These are phyloP conservation scores for Solanum chiquidenum DNA, from an alignment of 257 asterid genomes.

Conservation along the genomic window DNA sequence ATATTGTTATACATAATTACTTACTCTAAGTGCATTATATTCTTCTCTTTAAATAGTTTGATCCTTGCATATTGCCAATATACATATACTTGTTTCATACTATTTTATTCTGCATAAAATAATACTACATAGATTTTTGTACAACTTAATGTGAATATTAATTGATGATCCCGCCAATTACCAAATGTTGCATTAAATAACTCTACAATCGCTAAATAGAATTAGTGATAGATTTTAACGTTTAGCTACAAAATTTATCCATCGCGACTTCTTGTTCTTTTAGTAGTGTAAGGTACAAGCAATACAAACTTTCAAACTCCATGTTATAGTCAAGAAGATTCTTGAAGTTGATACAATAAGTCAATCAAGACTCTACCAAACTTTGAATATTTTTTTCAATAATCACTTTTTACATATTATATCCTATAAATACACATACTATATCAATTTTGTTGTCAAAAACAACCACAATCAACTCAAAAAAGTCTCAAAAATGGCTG, in stretches of 20 bases:
- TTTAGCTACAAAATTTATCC: not conserved
- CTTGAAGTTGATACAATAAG: conserved; percentile 10
- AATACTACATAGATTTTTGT: not conserved
- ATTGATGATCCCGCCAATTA: not conserved
- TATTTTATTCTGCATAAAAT: not conserved
- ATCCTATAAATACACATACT: not conserved
- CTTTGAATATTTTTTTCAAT: conserved; percentile 12
- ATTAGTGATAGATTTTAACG: not conserved
- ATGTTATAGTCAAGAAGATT: conserved; percentile 10
- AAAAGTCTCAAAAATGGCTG: conserved; percentile 12
- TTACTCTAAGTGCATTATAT: not conserved
- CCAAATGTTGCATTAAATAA: not conserved
- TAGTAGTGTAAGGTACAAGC: not conserved
- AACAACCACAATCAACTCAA: not conserved
- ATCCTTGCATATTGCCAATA: not conserved
- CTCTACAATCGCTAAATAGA: not conserved
- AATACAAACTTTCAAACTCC: not conserved
- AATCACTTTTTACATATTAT: not conserved
- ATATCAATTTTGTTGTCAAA: conserved; percentile 11
- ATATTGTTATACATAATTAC: not conserved
- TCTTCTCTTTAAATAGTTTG: not conserved
- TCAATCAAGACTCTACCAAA: conserved; percentile 32
- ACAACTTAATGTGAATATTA: not conserved
- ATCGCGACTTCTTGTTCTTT: not conserved
- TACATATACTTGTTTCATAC: not conserved